Evolutionary conservation across 768 basidiomycete genomes (phyloP).

Genomic region (Hygrocybe punicea): DNA sequence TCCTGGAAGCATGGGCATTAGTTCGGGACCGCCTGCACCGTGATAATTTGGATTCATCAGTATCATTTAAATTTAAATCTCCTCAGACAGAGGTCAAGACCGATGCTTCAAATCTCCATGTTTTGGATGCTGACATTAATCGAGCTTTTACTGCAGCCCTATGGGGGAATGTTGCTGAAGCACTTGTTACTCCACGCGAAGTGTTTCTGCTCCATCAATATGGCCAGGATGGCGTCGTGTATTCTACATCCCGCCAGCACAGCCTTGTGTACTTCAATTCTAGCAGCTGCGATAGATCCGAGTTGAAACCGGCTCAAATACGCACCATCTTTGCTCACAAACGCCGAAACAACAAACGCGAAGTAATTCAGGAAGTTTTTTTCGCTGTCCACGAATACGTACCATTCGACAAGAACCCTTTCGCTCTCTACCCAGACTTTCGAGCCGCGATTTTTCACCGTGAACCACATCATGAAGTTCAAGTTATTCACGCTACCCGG

Average conservation of each 20-base stretch:
- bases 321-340: not conserved
- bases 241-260: not conserved
- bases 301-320: not conserved
- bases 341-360: not conserved
- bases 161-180: not conserved
- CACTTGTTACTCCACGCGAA: not conserved
- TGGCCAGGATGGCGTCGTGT: not conserved
- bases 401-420: not conserved
- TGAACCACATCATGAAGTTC: not conserved
- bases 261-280: not conserved
- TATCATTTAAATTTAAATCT: not conserved
- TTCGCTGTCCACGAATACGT: not conserved
- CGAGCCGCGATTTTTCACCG: not conserved
- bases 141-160: not conserved
- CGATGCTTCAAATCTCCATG: not conserved
- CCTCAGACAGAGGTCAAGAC: not conserved
- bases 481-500: not conserved
- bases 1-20: not conserved
- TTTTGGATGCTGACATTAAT: not conserved
- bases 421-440: not conserved
- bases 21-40: not conserved
- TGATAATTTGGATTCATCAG: not conserved
- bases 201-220: not conserved
- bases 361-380: not conserved
- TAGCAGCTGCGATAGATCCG: not conserved